Conservation (phyloP, 1,139 yeast genomes). For the Hemisphaericaspora xylofermentans region DNA sequence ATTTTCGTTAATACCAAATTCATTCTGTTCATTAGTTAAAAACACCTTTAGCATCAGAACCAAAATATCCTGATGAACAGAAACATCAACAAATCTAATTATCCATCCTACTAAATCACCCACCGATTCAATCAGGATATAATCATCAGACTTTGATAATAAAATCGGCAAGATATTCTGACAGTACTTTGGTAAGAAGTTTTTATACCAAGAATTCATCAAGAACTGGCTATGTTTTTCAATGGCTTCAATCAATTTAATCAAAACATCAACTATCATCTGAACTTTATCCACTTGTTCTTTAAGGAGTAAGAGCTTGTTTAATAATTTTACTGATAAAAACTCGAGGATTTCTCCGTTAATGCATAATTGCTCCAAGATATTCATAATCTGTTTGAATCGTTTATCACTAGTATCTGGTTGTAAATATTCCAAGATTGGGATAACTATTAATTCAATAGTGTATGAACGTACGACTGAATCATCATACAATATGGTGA, state of each 20-base stretch:
- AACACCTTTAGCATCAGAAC: constrained; percentile 32
- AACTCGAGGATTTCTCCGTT: constrained; percentile 50
- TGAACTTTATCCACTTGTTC: constrained; percentile 16
- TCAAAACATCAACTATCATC: constrained; percentile 25
- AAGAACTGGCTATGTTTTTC: constrained; percentile 30
- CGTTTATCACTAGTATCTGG: constrained; percentile 42
- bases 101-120: constrained; percentile 40
- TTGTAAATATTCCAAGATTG: constrained; percentile 60
- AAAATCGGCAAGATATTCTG: constrained; percentile 14
- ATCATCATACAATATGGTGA: constrained; percentile 36
- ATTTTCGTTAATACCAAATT: constrained; percentile 16
- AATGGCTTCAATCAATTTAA: constrained; percentile 22
- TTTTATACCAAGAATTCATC: constrained; percentile 44
- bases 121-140: constrained; percentile 27
- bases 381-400: constrained; percentile 35
- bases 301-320: constrained; percentile 26
- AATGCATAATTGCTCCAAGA: constrained; percentile 46
- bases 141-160: constrained; percentile 13
- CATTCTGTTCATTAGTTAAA: constrained; percentile 12
- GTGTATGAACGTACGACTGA: constrained; percentile 13
- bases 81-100: constrained; percentile 34
- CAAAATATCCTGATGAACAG: constrained; percentile 40
- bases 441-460: constrained; percentile 48
- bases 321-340: constrained; percentile 49
- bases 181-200: constrained; percentile 35